Base-by-base conservation (phyloP, 2,329 filamentous ascomycete species). In the Colletotrichum chrysophilum region DNA sequence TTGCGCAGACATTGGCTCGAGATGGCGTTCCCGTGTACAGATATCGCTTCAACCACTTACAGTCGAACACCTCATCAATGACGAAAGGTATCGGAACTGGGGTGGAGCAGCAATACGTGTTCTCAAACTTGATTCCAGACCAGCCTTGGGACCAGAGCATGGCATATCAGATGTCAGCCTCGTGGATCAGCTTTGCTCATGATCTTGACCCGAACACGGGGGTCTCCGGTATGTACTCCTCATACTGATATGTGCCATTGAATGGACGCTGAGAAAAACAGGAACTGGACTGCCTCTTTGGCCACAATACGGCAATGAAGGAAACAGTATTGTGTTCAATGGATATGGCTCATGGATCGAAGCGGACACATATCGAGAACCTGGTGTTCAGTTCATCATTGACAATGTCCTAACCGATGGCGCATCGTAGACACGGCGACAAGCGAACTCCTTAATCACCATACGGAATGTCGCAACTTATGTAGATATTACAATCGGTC, bases 1-100 rank as follows among this genome's bases (percentile, higher is more conserved):
- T 82, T 9, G 91, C 91, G 30, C 91, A 93, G 81, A 84, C 84
- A 10, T 91, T 89, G 87, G 84, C 89, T 12, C 83, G 83, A 9
- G 81, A 85, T 34, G 83, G 84, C 10, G 79, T 90, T 1, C 84
- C 88, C 21, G 89, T 89, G 5, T 93, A 91, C 84, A 90, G 88
- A 62, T 89, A 89, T 81, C 83, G 85, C 38, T 89, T 88, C 77
- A 84, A 89, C 69, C 81, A 82, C 70, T 80, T 81, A 7, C 77
- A 77, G 0, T 80, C 82, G 32, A 74, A 81, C 28, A 77, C 78
- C 8, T 82, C 77, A 74, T 88, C 91, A 9, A 88, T 91, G 64
- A 80, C 89, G 77, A 91, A 92, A 74, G 80, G 85, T 5, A 76
- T 85, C 6, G 90, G 89, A 2, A 92, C 76, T 79, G 85, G 10